A percentile compares a stretch with the other conserved stretches of the same genome.
phyloP scores from a whole-genome alignment of 768 basidiomycete genomes.

The Podaxis rugospora region DNA sequence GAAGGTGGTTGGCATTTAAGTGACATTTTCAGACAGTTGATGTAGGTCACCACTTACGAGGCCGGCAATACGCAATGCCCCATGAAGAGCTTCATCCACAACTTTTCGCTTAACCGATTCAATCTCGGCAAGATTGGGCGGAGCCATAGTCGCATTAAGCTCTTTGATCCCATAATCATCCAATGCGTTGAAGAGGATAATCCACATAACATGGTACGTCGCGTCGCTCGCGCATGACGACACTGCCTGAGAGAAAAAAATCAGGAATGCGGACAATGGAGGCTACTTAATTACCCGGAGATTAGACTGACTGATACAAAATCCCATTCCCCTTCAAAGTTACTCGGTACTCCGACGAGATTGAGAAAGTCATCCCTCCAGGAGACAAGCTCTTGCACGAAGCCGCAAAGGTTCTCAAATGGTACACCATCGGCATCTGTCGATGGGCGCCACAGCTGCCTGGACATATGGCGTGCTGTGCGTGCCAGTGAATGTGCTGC shows the following conservation, averaged over 20 bases:
- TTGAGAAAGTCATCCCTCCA: constrained; percentile 79
- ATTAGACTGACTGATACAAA: constrained; percentile 58
- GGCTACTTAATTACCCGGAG: constrained; percentile 6
- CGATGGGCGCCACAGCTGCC: constrained; percentile 74
- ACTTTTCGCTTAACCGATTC: constrained; percentile 66
- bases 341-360: constrained; percentile 80
- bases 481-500: constrained; percentile 82
- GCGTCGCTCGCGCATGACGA: constrained; percentile 77
- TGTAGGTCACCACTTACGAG: constrained; percentile 46
- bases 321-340: constrained; percentile 85
- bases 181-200: constrained; percentile 74
- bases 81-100: constrained; percentile 78
- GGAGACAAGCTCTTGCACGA: constrained; percentile 52
- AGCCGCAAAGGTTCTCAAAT: constrained; percentile 51
- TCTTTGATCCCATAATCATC: constrained; percentile 85
- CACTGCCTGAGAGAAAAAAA: constrained; percentile 32
- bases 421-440: constrained; percentile 78
- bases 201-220: constrained; percentile 91
- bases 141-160: constrained; percentile 39
- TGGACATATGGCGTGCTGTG: constrained; percentile 77
- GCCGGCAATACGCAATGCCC: constrained; percentile 85
- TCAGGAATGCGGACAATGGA: constrained; percentile 7
- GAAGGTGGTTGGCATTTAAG: background rate
- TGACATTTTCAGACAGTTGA: constrained; percentile 2
- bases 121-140: constrained; percentile 42